Evolutionary conservation across 345 rosid genomes (phyloP), one percentile per base, ranked within the genome.

Genomic region (Balakata baccata): DNA sequence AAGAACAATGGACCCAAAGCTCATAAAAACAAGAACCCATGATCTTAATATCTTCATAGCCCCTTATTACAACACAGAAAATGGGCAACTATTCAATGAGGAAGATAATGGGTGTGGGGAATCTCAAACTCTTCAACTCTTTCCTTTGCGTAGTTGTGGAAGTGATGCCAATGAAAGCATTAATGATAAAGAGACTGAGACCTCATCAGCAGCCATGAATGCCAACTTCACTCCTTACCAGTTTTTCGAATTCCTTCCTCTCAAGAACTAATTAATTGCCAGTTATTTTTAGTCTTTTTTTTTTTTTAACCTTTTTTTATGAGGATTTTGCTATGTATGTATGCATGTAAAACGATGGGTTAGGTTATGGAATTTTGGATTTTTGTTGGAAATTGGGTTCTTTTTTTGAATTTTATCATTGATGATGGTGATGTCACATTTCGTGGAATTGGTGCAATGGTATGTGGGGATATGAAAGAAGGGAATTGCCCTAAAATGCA

Each of bases 191-290:
- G 89, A 71, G 29, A 78, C 62, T 11, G 85, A 80, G 68, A 66
- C 60, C 23, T 77, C 88, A 16, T 46, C 86, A 11, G 57, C 74
- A 7, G 46, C 66, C 56, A 76, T 71, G 69, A 84, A 78, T 63
- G 79, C 73, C 13, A 78, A 76, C 79, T 72, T 71, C 76, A 34
- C 81, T 11, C 79, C 81, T 77, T 80, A 59, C 74, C 90, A 84
- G 79, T 92, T 90, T 74, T 92, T 87, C 77, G 97, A 92, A 81
- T 92, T 92, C 80, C 90, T 92, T 66, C 97, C 97, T 14, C 7
- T 92, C 86, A 92, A 89, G 83, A 86, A 86, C 78, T 88, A 80
- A 76, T 47, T 10, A 49, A 52, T 29, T 29, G 2, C 34, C 34
- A 29, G 34, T 29, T 57, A n/a, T 8, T 16, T 20, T 64, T 73